These are phyloP conservation scores for Choiromyces venosus DNA, from an alignment of 495 filamentous ascomycete genomes.

Conservation along the genomic window DNA sequence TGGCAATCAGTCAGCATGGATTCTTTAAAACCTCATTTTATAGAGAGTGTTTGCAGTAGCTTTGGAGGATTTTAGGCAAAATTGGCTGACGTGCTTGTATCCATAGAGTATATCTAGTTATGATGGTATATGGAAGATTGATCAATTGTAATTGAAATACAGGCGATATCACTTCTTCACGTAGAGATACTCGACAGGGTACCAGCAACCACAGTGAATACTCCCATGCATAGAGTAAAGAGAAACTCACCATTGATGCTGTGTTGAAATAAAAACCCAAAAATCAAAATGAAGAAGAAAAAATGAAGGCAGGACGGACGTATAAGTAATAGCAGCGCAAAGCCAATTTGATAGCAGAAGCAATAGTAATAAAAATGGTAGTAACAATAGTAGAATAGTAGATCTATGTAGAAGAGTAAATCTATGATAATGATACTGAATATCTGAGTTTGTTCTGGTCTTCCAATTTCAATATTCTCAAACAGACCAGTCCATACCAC, in stretches of 20 bases:
- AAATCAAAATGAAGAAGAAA: too few species aligned
- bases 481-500: background rate
- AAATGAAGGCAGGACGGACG: background rate
- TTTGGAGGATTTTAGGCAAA: background rate
- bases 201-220: background rate
- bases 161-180: background rate
- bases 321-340: background rate
- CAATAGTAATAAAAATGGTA: background rate
- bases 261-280: background rate
- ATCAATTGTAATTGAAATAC: background rate
- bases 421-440: background rate
- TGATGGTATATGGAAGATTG: background rate
- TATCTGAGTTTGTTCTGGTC: background rate
- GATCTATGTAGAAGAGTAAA: background rate
- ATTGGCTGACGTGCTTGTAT: background rate
- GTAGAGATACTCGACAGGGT: background rate
- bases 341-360: background rate
- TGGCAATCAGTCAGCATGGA: background rate
- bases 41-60: background rate
- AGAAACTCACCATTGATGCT: background rate
- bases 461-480: background rate
- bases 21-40: background rate
- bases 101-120: background rate
- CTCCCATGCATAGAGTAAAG: background rate
- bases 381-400: background rate